Conservation (phyloP, 306 rosid genomes). For the Heteromeles arbutifolia region DNA sequence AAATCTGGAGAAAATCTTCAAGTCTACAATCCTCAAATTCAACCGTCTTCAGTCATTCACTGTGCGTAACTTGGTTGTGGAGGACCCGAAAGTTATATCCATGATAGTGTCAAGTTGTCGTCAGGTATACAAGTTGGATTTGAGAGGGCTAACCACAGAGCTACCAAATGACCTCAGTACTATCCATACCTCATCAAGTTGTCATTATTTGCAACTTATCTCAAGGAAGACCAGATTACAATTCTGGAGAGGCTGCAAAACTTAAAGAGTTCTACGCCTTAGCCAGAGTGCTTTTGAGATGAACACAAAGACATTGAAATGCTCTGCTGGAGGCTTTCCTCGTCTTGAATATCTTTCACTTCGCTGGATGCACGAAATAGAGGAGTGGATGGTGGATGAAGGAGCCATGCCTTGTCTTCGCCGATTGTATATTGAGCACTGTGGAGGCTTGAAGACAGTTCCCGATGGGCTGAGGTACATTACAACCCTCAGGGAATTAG, state of each 20-base stretch:
- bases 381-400: conserved; percentile 37
- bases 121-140: neutral
- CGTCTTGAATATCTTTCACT: conserved; percentile 26
- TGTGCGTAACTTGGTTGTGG: neutral
- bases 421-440: no score
- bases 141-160: accelerated
- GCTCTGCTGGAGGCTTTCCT: conserved; percentile 40
- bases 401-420: conserved; percentile 23
- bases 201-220: conserved; percentile 9
- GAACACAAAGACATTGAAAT: no score
- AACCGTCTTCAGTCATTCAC: neutral
- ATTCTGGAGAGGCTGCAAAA: conserved; percentile 34
- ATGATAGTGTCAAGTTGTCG: neutral
- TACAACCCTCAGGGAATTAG: no score
- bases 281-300: no score
- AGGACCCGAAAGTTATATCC: no score
- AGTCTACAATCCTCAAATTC: neutral
- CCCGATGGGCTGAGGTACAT: no score
- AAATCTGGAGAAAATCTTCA: neutral
- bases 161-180: conserved; percentile 13
- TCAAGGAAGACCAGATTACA: conserved; percentile 20
- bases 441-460: no score
- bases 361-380: conserved; percentile 7
- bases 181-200: conserved; percentile 30
- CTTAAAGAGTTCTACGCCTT: conserved; percentile 21